Evolutionary conservation across 2,329 filamentous ascomycete genomes (phyloP), one percentile per base, ranked within the genome.

Genomic region (Ophiostoma pallidulum): DNA sequence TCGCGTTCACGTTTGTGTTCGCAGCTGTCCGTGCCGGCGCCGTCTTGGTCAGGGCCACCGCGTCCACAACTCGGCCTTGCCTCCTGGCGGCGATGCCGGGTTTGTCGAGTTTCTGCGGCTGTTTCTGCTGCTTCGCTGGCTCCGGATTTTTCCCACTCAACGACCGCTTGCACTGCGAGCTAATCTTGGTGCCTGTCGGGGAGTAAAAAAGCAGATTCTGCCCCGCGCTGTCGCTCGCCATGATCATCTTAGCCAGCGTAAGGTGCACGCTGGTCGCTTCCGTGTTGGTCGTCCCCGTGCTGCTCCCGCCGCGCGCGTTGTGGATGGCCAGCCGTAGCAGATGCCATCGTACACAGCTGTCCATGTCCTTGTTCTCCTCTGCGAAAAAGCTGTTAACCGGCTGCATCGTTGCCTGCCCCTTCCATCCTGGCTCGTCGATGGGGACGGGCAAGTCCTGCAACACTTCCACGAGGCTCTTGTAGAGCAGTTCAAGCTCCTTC

Each of bases 321-420:
- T 24, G n/a, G 28, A 43, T 36, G 1, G 19, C 7, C 29, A 26
- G 12, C 29, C 7, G 5, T 9, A 43, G 29, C 31, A 43, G 18
- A 35, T 43, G 29, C 41, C 41, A 43, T 18, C 41, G 31, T 14
- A 43, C 41, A n/a, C 41, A 43, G 1, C 18, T 24, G 31, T 43
- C 41, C 31, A 43, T 31, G 19, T 26, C 6, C 13, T 35, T 4
- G 29, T 31, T 26, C 19, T 43, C 31, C 9, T 35, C 41, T 1
- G 10, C 14, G 18, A 43, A 35, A 35, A 43, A 35, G 13, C 33
- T 14, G 3, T 19, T 10, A 4, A 29, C n/a, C 24, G 14, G 19
- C 24, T 41, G 13, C 38, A 12, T 18, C n/a, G n/a, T n/a, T n/a
- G n/a, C n/a, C 24, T 41, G 24, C 8, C 7, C 10, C n/a, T 29